Evolutionary conservation across 2,329 filamentous ascomycete species (phyloP).

Genomic region (Phialemonium atrogriseum): DNA sequence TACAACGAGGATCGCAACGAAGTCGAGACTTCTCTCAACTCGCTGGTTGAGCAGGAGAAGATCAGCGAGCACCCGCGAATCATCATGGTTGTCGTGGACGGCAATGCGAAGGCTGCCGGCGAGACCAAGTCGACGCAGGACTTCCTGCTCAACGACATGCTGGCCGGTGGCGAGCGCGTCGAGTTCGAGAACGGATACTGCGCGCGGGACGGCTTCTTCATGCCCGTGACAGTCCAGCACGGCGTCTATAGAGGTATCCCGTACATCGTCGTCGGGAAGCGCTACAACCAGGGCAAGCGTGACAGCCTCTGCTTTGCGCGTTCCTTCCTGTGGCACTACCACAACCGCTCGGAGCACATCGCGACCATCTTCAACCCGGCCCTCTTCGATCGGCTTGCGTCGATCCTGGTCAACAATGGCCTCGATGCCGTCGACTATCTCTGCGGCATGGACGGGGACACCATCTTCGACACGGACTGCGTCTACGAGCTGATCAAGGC

Average conservation of each 20-base stretch:
- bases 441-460: constrained; percentile 33
- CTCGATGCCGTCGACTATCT: constrained; percentile 33
- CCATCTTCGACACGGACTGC: constrained; percentile 25
- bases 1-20: constrained; percentile 1
- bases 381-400: constrained; percentile 32
- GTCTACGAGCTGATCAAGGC: constrained; percentile 34
- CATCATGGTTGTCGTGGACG: constrained; percentile 1
- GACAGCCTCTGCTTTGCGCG: constrained; percentile 41
- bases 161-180: constrained; percentile 23
- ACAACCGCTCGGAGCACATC: constrained; percentile 29
- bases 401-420: constrained; percentile 26
- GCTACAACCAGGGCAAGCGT: constrained; percentile 40
- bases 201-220: constrained; percentile 35
- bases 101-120: constrained; percentile 2
- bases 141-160: constrained; percentile 28
- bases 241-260: constrained; percentile 37
- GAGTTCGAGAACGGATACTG: constrained; percentile 34
- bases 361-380: constrained; percentile 38
- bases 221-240: no score
- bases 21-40: neutral
- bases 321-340: constrained; percentile 40
- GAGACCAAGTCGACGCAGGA: constrained; percentile 1
- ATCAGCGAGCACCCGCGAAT: constrained; percentile 1
- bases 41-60: neutral
- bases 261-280: constrained; percentile 38